Evolutionary conservation across 2,329 filamentous ascomycete species (phyloP).

Genomic region (Aspergillus fijiensis): DNA sequence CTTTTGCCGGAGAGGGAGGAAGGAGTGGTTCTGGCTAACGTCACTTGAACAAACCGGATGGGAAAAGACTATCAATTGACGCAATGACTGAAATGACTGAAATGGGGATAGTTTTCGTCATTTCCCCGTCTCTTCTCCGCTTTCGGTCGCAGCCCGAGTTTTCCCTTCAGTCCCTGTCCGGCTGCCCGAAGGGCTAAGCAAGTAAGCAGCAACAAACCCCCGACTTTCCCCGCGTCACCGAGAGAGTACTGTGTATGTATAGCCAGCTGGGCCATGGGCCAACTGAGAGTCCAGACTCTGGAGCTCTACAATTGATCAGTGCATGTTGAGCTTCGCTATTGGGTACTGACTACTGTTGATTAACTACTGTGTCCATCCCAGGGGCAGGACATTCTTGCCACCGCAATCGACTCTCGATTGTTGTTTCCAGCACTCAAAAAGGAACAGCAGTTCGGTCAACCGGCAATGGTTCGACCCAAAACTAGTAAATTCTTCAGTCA

Average conservation of each 20-base stretch:
- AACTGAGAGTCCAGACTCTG: neutral
- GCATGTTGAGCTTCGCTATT: too few species aligned
- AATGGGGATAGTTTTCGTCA: slow-evolving; percentile 18
- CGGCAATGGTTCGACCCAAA: neutral
- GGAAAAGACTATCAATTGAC: slow-evolving; percentile 12
- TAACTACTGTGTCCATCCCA: too few species aligned
- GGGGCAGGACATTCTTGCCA: neutral
- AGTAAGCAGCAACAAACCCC: neutral
- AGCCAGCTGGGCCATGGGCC: too few species aligned
- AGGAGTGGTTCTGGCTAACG: slow-evolving; percentile 3
- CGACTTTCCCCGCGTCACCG: slow-evolving; percentile 21
- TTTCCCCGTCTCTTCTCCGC: slow-evolving; percentile 21
- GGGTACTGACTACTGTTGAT: too few species aligned
- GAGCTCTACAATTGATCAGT: too few species aligned
- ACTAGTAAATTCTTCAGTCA: slow-evolving; percentile 1
- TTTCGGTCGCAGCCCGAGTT: slow-evolving; percentile 16
- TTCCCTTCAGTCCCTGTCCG: neutral
- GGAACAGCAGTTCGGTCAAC: neutral
- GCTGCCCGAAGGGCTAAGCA: slow-evolving; percentile 5
- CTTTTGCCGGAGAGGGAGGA: slow-evolving; percentile 12
- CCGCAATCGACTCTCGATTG: neutral
- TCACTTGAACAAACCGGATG: slow-evolving; percentile 9
- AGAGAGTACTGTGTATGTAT: neutral
- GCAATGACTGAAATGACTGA: slow-evolving; percentile 11
- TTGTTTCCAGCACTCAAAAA: too few species aligned